Conservation (phyloP, 352 stramenopile species). For the Pythium rishiriense region DNA sequence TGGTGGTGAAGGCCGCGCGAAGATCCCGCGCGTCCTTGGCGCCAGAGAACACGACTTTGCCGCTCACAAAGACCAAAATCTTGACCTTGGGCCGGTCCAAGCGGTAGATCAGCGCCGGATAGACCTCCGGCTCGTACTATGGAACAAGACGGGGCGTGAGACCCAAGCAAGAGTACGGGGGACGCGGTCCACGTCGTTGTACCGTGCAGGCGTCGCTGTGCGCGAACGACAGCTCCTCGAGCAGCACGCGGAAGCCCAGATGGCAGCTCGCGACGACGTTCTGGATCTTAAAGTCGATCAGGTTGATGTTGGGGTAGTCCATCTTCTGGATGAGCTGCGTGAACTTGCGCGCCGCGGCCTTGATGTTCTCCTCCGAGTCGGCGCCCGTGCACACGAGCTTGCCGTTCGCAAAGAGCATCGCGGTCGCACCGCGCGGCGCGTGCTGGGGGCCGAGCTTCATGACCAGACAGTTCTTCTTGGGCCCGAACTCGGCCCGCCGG, state of each 20-base stretch:
- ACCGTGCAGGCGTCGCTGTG: constrained; percentile 78
- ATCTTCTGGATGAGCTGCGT: constrained; percentile 88
- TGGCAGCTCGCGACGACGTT: constrained; percentile 78
- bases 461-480: constrained; percentile 86
- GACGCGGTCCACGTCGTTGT: background rate
- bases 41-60: constrained; percentile 97
- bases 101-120: constrained; percentile 98
- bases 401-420: constrained; percentile 84
- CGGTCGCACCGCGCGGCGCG: constrained; percentile 54
- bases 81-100: constrained; percentile 96
- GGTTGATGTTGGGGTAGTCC: constrained; percentile 79
- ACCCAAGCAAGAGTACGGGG: background rate
- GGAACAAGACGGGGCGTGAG: background rate
- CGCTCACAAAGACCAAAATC: constrained; percentile 98
- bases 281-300: constrained; percentile 89
- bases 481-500: constrained; percentile 68
- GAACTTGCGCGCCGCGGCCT: constrained; percentile 72
- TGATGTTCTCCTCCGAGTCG: constrained; percentile 73
- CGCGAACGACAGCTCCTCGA: constrained; percentile 79
- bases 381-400: constrained; percentile 83
- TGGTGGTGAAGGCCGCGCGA: constrained; percentile 76
- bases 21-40: constrained; percentile 87
- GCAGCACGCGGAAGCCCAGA: constrained; percentile 75
- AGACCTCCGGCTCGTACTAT: constrained; percentile 99
- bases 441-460: constrained; percentile 58